Base-by-base conservation (phyloP, 176 grass and related monocot genomes). In the Rhipidocladum racemiflorum region DNA sequence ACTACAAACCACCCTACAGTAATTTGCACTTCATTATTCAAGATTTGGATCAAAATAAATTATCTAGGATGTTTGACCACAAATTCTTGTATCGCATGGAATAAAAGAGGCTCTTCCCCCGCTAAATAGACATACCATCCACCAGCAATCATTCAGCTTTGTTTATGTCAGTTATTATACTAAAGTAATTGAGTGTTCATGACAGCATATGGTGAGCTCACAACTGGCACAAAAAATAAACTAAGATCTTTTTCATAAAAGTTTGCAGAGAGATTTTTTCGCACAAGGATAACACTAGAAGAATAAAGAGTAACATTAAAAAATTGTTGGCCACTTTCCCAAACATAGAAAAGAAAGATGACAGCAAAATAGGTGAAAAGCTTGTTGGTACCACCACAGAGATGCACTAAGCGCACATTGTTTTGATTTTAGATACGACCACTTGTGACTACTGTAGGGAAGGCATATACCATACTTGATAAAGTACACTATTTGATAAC, bases 341-440 rank as follows among this genome's bases (percentile, higher is more conserved):
- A 65, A 82, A 82, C 72, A 72, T 86, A 25, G 32, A 83, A 68
- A 74, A 42, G 45, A 79, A 90, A 90, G 79, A 78, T 68, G 88
- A 74, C 5, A 61, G 59, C 67, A 72, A 79, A 79, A 78, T 70
- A 86, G 80, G 79, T 78, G 42, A 60, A 86, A 83, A 90, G 84
- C 49, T 68, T 61, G 60, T 77, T 71, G 86, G 70, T 84, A 80
- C 46, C 56, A 89, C 70, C 28, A 70, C 38, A 69, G 60, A 74
- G 59, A 86, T 72, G 74, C 75, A 73, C 32, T 67, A 67, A 79
- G 68, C 79, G 73, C 79, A 42, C 29, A 78, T 36, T 39, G 57
- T 82, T 42, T 67, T 20, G 39, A 61, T 62, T 77, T 66, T 84
- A 59, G 54, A 40, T 81, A 82, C 72, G 64, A 79, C 75, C 51